These are phyloP conservation scores for Coffea canephora DNA, from an alignment of 257 asterid genomes.

Conservation along the genomic window DNA sequence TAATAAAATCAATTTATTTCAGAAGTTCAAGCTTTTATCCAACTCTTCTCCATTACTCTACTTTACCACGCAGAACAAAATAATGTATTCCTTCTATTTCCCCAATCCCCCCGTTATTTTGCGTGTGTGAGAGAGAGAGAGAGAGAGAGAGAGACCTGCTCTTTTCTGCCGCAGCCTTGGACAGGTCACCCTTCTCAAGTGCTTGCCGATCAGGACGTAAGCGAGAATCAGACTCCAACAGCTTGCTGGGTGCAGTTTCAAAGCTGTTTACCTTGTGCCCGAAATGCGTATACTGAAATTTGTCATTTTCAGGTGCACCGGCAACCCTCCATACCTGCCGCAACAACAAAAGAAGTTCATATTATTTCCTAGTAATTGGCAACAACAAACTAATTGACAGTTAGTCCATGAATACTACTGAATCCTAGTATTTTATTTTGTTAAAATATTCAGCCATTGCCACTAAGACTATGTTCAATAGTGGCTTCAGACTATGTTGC, in stretches of 20 bases:
- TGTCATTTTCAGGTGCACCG: constrained; percentile 62
- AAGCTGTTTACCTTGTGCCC: constrained; percentile 87
- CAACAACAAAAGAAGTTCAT: neutral
- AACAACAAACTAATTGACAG: neutral
- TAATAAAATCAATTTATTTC: too few relatives aligned
- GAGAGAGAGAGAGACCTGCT: constrained; percentile 59
- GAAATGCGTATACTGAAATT: constrained; percentile 78
- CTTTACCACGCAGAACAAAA: neutral
- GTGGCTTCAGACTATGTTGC: neutral
- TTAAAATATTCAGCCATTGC: neutral
- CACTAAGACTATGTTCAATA: neutral
- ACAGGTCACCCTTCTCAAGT: constrained; percentile 83
- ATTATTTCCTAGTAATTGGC: neutral
- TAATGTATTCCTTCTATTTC: neutral
- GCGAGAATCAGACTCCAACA: constrained; percentile 83
- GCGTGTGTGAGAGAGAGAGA: neutral
- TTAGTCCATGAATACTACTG: neutral
- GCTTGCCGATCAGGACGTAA: constrained; percentile 87
- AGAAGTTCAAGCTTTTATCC: neutral
- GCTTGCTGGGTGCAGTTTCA: constrained; percentile 85
- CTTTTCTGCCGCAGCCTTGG: constrained; percentile 79
- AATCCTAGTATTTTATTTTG: neutral
- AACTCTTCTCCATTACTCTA: too few relatives aligned
- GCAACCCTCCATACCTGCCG: constrained; percentile 78
- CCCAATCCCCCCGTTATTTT: too few relatives aligned